These are phyloP conservation scores for Cyathus striatus DNA, from an alignment of 768 basidiomycete genomes.

Conservation along the genomic window DNA sequence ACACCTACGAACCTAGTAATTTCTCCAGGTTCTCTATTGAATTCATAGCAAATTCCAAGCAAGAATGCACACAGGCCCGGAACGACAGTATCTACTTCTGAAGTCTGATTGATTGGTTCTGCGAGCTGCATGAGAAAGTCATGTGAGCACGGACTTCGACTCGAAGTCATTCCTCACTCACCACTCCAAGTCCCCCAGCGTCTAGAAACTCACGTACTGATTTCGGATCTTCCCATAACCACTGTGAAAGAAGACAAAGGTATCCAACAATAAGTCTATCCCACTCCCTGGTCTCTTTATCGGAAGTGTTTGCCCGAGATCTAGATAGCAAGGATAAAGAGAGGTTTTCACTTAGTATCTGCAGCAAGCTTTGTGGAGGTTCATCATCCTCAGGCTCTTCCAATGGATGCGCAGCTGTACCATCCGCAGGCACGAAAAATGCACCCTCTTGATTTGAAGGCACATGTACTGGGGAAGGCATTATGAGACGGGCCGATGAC, in stretches of 20 bases:
- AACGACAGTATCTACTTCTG: conserved; percentile 79
- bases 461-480: conserved; percentile 38
- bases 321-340: conserved; percentile 81
- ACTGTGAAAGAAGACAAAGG: conserved; percentile 77
- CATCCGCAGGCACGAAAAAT: conserved; percentile 80
- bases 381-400: conserved; percentile 51
- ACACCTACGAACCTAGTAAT: conserved; percentile 69
- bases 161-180: conserved; percentile 35
- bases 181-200: conserved; percentile 85
- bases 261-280: conserved; percentile 86
- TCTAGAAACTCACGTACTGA: conserved; percentile 87
- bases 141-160: background rate
- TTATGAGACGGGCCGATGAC: conserved; percentile 56
- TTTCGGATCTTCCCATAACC: conserved; percentile 95
- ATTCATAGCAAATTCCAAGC: conserved; percentile 93
- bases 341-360: conserved; percentile 85
- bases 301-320: conserved; percentile 59
- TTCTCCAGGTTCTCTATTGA: conserved; percentile 91
- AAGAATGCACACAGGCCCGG: conserved; percentile 90
- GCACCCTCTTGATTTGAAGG: conserved; percentile 27
- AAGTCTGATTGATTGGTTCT: conserved; percentile 88
- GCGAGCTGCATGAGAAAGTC: conserved; percentile 50
- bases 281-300: conserved; percentile 81
- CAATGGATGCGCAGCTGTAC: conserved; percentile 30
- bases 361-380: conserved; percentile 67